A percentile compares a stretch with the other conserved stretches of the same genome.
Evolutionary conservation across 2,329 filamentous ascomycete genomes (phyloP).

Genomic region (Aureobasidium leucospermi): DNA sequence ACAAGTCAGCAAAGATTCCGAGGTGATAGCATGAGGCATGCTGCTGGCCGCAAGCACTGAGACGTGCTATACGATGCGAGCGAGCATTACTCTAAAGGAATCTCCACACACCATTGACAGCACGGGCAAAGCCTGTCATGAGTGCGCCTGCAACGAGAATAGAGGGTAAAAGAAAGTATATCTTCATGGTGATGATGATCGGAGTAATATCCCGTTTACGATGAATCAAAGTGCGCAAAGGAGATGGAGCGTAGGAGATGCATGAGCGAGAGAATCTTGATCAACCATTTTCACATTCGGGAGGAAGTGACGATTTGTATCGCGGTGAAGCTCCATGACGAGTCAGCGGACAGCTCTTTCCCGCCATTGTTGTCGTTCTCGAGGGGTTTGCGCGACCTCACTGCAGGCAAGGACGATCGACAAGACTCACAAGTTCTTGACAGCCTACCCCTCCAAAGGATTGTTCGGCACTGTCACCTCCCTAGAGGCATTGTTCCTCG

Average conservation of each 20-base stretch:
- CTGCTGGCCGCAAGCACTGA: not conserved
- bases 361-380: not conserved
- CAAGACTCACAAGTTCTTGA: not conserved
- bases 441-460: not conserved
- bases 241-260: not conserved
- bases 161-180: not conserved
- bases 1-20: not conserved
- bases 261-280: not conserved
- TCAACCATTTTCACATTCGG: not conserved
- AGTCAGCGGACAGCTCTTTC: not conserved
- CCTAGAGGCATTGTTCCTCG: not conserved
- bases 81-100: not conserved
- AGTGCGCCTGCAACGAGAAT: not conserved
- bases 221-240: not conserved
- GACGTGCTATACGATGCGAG: not conserved
- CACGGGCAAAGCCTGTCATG: not conserved
- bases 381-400: not conserved
- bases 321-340: not conserved
- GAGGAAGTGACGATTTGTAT: constrained; percentile 11
- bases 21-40: not conserved
- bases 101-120: not conserved
- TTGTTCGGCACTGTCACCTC: not conserved
- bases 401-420: constrained; percentile 1
- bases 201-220: not conserved
- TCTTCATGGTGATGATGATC: not conserved